Evolutionary conservation across 1,284 basidiomycete genomes (phyloP).

Genomic region (Meripilus lineatus): DNA sequence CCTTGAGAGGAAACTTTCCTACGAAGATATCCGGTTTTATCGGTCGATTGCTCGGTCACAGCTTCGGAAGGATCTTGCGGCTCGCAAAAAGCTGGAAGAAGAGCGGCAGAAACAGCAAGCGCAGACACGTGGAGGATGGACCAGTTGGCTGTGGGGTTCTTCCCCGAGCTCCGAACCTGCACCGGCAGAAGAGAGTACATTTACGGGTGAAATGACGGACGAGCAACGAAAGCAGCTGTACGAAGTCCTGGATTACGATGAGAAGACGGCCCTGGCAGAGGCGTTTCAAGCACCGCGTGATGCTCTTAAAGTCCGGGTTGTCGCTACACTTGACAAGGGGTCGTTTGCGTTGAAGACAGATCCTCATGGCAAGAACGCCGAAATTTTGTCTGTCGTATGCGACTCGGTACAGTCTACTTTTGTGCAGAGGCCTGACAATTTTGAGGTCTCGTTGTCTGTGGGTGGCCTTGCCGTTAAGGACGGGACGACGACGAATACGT

Average conservation of each 20-base stretch:
- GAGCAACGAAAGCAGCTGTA: slow-evolving; percentile 93
- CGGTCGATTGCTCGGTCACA: slow-evolving; percentile 92
- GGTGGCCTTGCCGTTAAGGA: slow-evolving; percentile 91
- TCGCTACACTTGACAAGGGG: slow-evolving; percentile 80
- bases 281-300: slow-evolving; percentile 74
- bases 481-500: slow-evolving; percentile 77
- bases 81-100: slow-evolving; percentile 64
- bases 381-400: slow-evolving; percentile 88
- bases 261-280: slow-evolving; percentile 69
- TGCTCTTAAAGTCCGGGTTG: slow-evolving; percentile 76
- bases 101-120: slow-evolving; percentile 55
- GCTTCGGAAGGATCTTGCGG: slow-evolving; percentile 79
- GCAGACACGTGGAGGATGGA: slow-evolving; percentile 58
- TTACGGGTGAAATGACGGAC: slow-evolving; percentile 77
- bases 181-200: slow-evolving; percentile 44
- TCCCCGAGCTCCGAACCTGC: slow-evolving; percentile 27
- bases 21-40: slow-evolving; percentile 98
- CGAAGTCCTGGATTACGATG: slow-evolving; percentile 92
- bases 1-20: slow-evolving; percentile 82
- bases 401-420: slow-evolving; percentile 86
- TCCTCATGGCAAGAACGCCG: slow-evolving; percentile 56
- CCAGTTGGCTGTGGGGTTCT: slow-evolving; percentile 84
- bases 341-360: slow-evolving; percentile 79
- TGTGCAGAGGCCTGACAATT: slow-evolving; percentile 82
- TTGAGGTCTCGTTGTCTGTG: slow-evolving; percentile 80